A percentile compares a stretch with the other conserved stretches of the same genome.
phyloP scores from a whole-genome alignment of 352 stramenopile species.

The Phytophthora vignae region DNA sequence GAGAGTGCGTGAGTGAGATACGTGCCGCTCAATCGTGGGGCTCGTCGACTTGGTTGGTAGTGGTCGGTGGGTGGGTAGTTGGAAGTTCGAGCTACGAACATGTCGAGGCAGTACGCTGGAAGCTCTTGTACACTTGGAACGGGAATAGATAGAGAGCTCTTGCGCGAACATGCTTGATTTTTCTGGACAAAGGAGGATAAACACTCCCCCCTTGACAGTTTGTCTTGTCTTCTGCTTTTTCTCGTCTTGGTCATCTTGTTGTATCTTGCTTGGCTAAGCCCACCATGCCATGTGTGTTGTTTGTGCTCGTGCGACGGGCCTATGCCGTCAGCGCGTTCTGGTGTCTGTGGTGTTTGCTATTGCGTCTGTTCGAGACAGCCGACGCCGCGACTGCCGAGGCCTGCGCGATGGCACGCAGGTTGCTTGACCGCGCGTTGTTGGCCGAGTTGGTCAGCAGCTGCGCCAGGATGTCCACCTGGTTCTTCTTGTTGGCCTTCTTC shows the following conservation, averaged over 20 bases:
- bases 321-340: conserved; percentile 36
- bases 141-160: conserved; percentile 46
- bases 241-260: conserved; percentile 35
- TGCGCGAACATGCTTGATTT: conserved; percentile 30
- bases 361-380: conserved; percentile 39
- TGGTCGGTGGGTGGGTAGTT: conserved; percentile 3
- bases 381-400: conserved; percentile 43
- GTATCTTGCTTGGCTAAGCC: conserved; percentile 17
- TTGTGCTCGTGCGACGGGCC: conserved; percentile 4
- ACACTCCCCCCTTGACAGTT: conserved; percentile 11
- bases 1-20: conserved; percentile 3
- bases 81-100: conserved; percentile 38
- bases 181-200: conserved; percentile 21
- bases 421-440: conserved; percentile 39
- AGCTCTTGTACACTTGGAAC: conserved; percentile 42
- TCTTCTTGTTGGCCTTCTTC: conserved; percentile 54
- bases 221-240: conserved; percentile 51
- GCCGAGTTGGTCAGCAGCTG: conserved; percentile 52
- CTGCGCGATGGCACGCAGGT: conserved; percentile 44
- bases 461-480: conserved; percentile 54
- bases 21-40: conserved; percentile 18
- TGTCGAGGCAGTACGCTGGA: conserved; percentile 34
- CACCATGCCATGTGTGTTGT: conserved; percentile 22
- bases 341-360: conserved; percentile 32
- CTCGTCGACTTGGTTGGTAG: conserved; percentile 21